phyloP scores from a whole-genome alignment of 2,329 filamentous ascomycete species.

The Allantophomopsis cytisporea region DNA sequence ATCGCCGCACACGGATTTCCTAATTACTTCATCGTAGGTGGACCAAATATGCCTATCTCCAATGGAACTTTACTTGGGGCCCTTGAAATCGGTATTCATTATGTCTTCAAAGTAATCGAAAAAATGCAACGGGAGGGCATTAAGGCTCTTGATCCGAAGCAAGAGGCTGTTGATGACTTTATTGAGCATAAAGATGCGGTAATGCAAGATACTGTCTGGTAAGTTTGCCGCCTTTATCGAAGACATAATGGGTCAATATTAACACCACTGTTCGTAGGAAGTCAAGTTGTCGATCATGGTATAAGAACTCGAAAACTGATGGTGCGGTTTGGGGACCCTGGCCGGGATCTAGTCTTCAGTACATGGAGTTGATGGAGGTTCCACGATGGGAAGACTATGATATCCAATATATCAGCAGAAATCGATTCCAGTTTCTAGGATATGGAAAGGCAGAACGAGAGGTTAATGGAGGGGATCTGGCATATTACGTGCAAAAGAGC shows the following conservation, averaged over 20 bases:
- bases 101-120: constrained; percentile 30
- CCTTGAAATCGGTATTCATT: constrained; percentile 32
- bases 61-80: constrained; percentile 20
- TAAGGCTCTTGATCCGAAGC: constrained; percentile 24
- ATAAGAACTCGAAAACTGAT: constrained; percentile 5
- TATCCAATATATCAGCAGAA: constrained; percentile 16
- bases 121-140: constrained; percentile 26
- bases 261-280: too few species aligned
- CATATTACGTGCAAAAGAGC: background rate
- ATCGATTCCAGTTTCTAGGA: constrained; percentile 18
- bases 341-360: constrained; percentile 33
- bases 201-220: constrained; percentile 14
- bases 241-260: constrained; percentile 6
- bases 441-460: constrained; percentile 25
- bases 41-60: constrained; percentile 17
- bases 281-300: constrained; percentile 12
- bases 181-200: constrained; percentile 14
- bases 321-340: constrained; percentile 19
- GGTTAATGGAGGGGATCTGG: constrained; percentile 28
- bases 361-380: constrained; percentile 22
- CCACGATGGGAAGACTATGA: constrained; percentile 27
- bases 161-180: constrained; percentile 19
- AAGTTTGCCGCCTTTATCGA: constrained; percentile 1
- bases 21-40: constrained; percentile 12
- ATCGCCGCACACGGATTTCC: constrained; percentile 2